Conservation (phyloP, 306 rosid genomes). For the Prunus mume region DNA sequence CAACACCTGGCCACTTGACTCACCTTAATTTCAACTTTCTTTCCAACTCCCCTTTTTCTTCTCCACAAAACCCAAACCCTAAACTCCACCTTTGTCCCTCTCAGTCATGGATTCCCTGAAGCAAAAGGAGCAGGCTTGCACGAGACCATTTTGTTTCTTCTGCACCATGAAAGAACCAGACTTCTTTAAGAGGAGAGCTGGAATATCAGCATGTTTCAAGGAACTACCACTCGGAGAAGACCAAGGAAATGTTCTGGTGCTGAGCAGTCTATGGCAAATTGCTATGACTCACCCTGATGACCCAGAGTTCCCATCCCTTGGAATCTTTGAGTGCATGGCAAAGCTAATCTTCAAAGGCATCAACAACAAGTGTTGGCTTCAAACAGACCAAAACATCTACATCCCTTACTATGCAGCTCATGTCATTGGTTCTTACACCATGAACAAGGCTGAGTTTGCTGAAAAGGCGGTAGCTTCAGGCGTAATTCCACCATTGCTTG, state of each 20-base stretch:
- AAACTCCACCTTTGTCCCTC: constrained; percentile 2
- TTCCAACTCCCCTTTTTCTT: not conserved
- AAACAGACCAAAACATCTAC: constrained; percentile 56
- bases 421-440: constrained; percentile 79
- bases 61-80: constrained; percentile 4
- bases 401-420: constrained; percentile 87
- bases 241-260: constrained; percentile 46
- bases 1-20: constrained; percentile 9
- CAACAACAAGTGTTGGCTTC: constrained; percentile 52
- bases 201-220: constrained; percentile 40
- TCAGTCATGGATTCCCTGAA: constrained; percentile 34
- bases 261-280: constrained; percentile 60
- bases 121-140: constrained; percentile 35
- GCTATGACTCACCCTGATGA: constrained; percentile 76
- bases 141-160: constrained; percentile 54
- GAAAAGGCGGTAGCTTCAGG: constrained; percentile 60
- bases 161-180: constrained; percentile 62
- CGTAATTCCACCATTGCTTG: constrained; percentile 58
- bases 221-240: constrained; percentile 43
- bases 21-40: constrained; percentile 7
- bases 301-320: constrained; percentile 67
- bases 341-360: constrained; percentile 50
- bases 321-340: constrained; percentile 77
- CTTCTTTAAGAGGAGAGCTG: constrained; percentile 33
- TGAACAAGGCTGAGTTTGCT: constrained; percentile 61